Conservation (phyloP, 371 early-diverging fungal species). For the Conidiobolus incongruus region DNA sequence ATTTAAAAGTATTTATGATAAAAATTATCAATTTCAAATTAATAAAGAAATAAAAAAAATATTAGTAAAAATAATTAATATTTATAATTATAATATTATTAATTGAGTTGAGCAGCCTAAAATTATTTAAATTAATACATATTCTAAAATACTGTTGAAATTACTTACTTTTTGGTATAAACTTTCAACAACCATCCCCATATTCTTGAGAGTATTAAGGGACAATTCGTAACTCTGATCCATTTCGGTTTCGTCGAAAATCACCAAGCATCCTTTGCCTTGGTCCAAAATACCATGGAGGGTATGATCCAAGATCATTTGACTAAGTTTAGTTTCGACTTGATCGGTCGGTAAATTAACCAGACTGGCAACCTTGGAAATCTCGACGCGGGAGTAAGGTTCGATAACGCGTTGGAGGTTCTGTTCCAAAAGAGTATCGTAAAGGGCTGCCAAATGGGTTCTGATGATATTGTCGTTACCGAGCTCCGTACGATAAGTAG, state of each 20-base stretch:
- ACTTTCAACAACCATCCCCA: conserved; percentile 82
- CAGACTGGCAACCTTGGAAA: conserved; percentile 79
- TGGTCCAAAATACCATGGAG: conserved; percentile 94
- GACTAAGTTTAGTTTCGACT: conserved; percentile 84
- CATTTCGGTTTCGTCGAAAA: conserved; percentile 72
- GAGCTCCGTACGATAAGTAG: conserved; percentile 26
- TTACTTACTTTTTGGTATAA: conserved; percentile 73
- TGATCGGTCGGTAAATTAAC: conserved; percentile 74
- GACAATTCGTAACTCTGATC: conserved; percentile 75
- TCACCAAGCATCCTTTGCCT: conserved; percentile 80
- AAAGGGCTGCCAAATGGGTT: conserved; percentile 69
- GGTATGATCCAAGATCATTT: conserved; percentile 96
- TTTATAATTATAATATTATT: no score
- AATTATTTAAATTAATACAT: no score
- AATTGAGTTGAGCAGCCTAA: no score
- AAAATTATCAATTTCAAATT: no score
- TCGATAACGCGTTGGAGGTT: conserved; percentile 95
- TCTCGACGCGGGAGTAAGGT: conserved; percentile 93
- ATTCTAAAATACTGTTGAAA: no score
- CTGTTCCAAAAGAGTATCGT: conserved; percentile 92
- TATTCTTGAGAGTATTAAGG: conserved; percentile 86
- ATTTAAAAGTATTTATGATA: no score
- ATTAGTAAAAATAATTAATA: no score
- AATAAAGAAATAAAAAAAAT: no score
- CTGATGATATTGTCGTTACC: conserved; percentile 80